Base-by-base conservation (phyloP, 768 basidiomycete genomes). In the Lentinula edodes region DNA sequence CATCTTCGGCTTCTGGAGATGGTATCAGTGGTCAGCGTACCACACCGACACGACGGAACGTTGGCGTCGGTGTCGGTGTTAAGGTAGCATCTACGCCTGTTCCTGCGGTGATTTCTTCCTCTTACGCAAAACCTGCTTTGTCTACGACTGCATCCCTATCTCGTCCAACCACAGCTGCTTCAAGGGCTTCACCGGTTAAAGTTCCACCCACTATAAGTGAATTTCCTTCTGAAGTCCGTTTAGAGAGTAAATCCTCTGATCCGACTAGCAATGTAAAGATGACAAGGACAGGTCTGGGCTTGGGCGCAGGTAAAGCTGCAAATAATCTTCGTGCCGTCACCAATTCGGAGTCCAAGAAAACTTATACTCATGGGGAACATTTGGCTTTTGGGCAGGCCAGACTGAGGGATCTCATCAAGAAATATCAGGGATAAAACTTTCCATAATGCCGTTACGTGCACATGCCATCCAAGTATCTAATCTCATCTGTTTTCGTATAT, bases 141-240 rank as follows among this genome's bases (percentile, higher is more conserved):
- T 90, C 89, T 3, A 85, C 87, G 0, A 91, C 89, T 1, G 91
- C 89, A 5, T 91, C 90, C 3, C 80, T 92, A 20, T 89, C 86
- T 6, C 80, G 85, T 8, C 80, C 81, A 51, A 60, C 73, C 1
- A 39, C 69, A 28, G 62, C 66, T 36, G 65, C 64, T 6, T 66
- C 61, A 50, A 52, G 62, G 10, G 61, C 72, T n/a, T 55, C 64
- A 38, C 53, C 53, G 16, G 20, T 54, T 5, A 77, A 73, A 64
- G 65, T 76, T 6, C 74, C 78, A 2, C 73, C 76, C 0, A 73
- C 75, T 28, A 72, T 77, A 20, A 65, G 71, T 18, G 77, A 77
- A 66, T 54, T 62, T 56, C 50, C 53, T 62, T 13, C 62, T 62
- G 55, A 58, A 39, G 12, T 60, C 48, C 62, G 60, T 38, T 60